These are phyloP conservation scores for Phytophthora litchii DNA, from an alignment of 352 stramenopile genomes.

Conservation along the genomic window DNA sequence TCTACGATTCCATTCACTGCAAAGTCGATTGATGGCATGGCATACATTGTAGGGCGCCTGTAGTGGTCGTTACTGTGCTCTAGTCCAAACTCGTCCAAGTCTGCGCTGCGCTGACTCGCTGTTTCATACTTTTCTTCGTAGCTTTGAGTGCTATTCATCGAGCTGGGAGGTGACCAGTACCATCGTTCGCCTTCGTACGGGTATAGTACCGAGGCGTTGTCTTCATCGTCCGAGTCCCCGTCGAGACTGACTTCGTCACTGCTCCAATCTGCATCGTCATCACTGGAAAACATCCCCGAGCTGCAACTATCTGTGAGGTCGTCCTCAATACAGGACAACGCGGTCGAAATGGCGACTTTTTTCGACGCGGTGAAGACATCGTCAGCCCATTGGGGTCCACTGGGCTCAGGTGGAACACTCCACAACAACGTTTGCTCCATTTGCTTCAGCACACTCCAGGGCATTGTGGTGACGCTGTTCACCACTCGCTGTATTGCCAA, in stretches of 20 bases:
- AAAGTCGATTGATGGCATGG: constrained; percentile 35
- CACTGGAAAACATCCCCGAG: constrained; percentile 33
- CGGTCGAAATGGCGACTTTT: constrained; percentile 10
- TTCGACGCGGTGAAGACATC: constrained; percentile 34
- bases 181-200: constrained; percentile 32
- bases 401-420: constrained; percentile 33
- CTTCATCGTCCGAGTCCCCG: constrained; percentile 23
- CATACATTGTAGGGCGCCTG: constrained; percentile 36
- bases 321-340: constrained; percentile 15
- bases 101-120: constrained; percentile 21
- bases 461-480: constrained; percentile 20
- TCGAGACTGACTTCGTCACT: constrained; percentile 32
- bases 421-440: constrained; percentile 34
- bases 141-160: constrained; percentile 24
- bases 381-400: constrained; percentile 33
- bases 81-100: constrained; percentile 31
- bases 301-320: constrained; percentile 38
- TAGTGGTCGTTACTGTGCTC: constrained; percentile 27
- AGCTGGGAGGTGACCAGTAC: constrained; percentile 34
- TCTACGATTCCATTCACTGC: constrained; percentile 15
- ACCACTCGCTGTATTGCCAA: constrained; percentile 20
- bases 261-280: constrained; percentile 33
- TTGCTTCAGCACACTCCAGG: constrained; percentile 31
- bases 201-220: neutral
- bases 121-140: constrained; percentile 35